Percentiles rank a stretch among this genome's conserved stretches.
Evolutionary conservation across 441 rosid genomes (phyloP).

Genomic region (Hura crepitans): DNA sequence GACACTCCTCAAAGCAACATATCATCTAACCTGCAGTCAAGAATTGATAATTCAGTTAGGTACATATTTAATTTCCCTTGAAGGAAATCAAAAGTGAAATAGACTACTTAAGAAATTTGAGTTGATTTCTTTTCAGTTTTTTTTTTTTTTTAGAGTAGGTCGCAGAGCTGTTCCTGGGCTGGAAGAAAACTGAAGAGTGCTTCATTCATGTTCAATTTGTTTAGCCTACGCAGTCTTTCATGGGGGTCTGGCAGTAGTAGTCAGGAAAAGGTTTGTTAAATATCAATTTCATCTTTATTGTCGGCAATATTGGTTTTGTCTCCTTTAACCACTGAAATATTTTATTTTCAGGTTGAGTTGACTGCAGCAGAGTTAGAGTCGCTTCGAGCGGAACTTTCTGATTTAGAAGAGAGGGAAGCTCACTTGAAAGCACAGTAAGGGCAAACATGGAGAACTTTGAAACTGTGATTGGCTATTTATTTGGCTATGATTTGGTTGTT

Average conservation of each 20-base stretch:
- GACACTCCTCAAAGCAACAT: conserved; percentile 35
- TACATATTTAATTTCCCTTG: conserved; percentile 22
- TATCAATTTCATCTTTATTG: conserved; percentile 5
- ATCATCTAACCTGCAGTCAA: conserved; percentile 42
- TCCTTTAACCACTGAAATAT: conserved; percentile 18
- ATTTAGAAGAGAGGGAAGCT: conserved; percentile 84
- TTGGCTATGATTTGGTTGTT: background rate
- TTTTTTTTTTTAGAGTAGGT: conserved; percentile 56
- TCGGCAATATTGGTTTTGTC: conserved; percentile 7
- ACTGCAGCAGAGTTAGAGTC: conserved; percentile 69
- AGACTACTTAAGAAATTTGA: conserved; percentile 8
- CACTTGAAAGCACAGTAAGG: conserved; percentile 85
- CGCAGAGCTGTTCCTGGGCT: conserved; percentile 36
- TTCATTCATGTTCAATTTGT: conserved; percentile 64
- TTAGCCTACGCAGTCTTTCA: conserved; percentile 59
- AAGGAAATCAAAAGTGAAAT: conserved; percentile 2
- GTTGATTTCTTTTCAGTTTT: conserved; percentile 26
- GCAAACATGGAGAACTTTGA: conserved; percentile 14
- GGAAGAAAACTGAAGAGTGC: conserved; percentile 50
- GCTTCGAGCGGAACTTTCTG: conserved; percentile 71
- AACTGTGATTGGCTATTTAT: background rate
- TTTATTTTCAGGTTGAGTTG: conserved; percentile 56
- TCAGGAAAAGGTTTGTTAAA: conserved; percentile 62
- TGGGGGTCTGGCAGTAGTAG: conserved; percentile 60
- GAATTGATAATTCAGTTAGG: conserved; percentile 39